Base-by-base conservation (phyloP, 495 filamentous ascomycete species). In the Aspergillus carlsbadensis region DNA sequence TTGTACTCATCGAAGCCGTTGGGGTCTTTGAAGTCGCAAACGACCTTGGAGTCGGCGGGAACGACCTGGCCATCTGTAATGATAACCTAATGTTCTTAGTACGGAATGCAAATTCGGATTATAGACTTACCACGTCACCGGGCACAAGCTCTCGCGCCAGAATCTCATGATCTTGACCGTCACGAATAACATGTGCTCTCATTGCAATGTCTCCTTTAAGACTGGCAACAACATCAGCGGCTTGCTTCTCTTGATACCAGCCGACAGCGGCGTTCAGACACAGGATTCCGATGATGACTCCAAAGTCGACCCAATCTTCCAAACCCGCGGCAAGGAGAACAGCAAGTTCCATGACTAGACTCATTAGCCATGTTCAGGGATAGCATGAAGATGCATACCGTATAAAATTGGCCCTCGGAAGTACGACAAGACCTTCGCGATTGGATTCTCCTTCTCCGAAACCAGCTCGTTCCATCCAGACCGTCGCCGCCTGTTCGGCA, bases 171-270 rank as follows among this genome's bases (percentile, higher is more conserved):
- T 90, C 81, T 33, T 74, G 64, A 8, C 83, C 83, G 62, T 90
- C 78, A 54, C 88, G 87, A 48, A 91, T 69, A 34, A 88, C 86
- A 52, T 74, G 75, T 1, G 86, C 84, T 61, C 82, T 84, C 83
- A 92, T 83, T 49, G 88, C 88, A 68, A 92, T 92, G 60, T 91
- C 88, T 62, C 88, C 88, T 65, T 90, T 91, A 11, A 92, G 76
- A 66, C 80, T 85, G 10, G 87, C 87, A 58, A 92, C 88, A 44
- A 92, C 86, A 73, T 92, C 88, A 22, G 87, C 88, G 35, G 88
- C 88, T 69, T 90, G 87, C 67, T 90, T 91, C 68, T 92, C 88
- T 64, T 92, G 88, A 64, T 91, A 92, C 83, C 87, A 92, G 61
- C 88, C 88, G 58, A 91, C 88, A 51, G 74, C 56, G 22, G 88